These are phyloP conservation scores for Candida tammaniensis DNA, from an alignment of 805 yeast species.

Conservation along the genomic window DNA sequence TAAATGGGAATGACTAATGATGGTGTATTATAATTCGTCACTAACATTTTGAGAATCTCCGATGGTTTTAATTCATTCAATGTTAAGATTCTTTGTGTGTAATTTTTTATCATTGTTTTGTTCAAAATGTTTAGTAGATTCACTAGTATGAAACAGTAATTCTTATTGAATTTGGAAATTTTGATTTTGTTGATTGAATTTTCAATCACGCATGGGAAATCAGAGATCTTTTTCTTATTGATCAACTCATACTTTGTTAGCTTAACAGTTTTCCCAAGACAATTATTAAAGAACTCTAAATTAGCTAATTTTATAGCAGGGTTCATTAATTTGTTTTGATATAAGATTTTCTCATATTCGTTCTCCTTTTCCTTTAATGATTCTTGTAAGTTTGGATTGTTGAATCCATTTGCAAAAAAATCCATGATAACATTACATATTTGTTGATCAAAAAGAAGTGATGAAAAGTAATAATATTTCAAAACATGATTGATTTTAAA, in stretches of 20 bases:
- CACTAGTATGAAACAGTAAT: conserved; percentile 47
- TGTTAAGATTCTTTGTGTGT: conserved; percentile 67
- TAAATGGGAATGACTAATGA: conserved; percentile 67
- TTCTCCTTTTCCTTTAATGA: conserved; percentile 11
- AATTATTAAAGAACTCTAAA: conserved; percentile 37
- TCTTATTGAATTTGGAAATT: conserved; percentile 29
- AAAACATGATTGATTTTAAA: conserved; percentile 73
- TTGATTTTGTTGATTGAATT: conserved; percentile 21
- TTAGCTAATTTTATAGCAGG: conserved; percentile 31
- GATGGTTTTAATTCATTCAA: conserved; percentile 64
- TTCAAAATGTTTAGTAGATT: conserved; percentile 57
- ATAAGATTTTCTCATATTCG: conserved; percentile 32
- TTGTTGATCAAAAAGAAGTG: conserved; percentile 72
- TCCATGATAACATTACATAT: conserved; percentile 38
- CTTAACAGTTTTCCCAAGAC: conserved; percentile 18
- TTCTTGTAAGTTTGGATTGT: conserved; percentile 32
- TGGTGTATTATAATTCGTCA: conserved; percentile 57
- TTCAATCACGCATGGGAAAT: conserved; percentile 25
- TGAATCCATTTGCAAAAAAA: conserved; percentile 32
- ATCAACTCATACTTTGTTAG: conserved; percentile 21
- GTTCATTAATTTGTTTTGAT: conserved; percentile 40
- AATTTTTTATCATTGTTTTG: conserved; percentile 57
- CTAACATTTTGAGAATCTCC: conserved; percentile 53
- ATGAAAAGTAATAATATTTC: conserved; percentile 71
- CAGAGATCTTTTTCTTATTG: conserved; percentile 27